Base-by-base conservation (phyloP, 1,284 basidiomycete species). In the Cutaneotrichosporon daszewskae region DNA sequence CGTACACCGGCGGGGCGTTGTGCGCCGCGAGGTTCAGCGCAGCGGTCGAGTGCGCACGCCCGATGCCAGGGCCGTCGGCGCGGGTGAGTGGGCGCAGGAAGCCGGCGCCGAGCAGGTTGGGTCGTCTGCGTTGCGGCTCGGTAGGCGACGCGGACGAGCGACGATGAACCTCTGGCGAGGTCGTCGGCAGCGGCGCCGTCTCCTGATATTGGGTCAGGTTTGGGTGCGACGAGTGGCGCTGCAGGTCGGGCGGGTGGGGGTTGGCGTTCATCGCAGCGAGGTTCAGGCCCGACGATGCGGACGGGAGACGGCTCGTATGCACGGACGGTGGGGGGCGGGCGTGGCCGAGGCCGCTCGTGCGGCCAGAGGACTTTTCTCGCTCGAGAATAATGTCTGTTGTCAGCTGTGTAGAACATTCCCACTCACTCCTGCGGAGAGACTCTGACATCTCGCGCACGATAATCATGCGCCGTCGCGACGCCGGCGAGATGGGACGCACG, bases 401-500 rank as follows among this genome's bases (percentile, higher is more conserved):
- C 13, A 43, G 45, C 25, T n/a, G 22, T 17, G n/a, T 24, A 34
- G 14, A 48, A 24, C 26, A 18, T 18, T 14, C 27, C 18, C 16
- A 61, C 66, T 61, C 45, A 68, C 66, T 69, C 35, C 54, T 47
- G 12, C 67, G 40, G 16, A 69, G 46, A 13, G 62, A 65, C 53
- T 66, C 65, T 18, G 62, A 65, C 65, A 69, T 66, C 40, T 69
- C 67, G 36, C 64, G 51, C 54, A 64, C 61, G 43, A 69, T 69
- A 31, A 69, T 69, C 10, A 49, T 52, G 16, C 67, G 54, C 24
- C 67, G 54, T 17, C 58, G 51, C 2, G 62, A 59, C 2, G 64
- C 64, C 8, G 67, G 65, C 4, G 59, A 59, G 38, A 60, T 50
- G 1, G 66, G 64, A 32, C 57, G 49, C 3, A 58, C 57, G 9